phyloP scores from a whole-genome alignment of 495 filamentous ascomycete genomes.

The Podospora pseudocomata region DNA sequence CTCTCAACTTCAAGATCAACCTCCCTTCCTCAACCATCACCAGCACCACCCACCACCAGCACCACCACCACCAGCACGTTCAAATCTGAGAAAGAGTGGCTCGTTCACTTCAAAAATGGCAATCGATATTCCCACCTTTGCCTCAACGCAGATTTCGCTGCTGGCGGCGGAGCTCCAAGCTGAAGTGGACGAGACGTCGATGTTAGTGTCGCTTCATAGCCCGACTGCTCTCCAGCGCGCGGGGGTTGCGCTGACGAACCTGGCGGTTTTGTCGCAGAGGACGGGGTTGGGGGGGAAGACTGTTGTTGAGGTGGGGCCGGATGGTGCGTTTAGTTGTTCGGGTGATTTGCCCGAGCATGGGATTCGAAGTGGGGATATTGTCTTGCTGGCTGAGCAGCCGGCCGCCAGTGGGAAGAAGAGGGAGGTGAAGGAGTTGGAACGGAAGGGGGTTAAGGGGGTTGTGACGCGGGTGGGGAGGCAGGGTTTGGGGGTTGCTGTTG shows the following conservation, averaged over 20 bases:
- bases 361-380: conserved; percentile 82
- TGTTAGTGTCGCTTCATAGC: conserved; percentile 65
- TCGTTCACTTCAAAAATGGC: conserved; percentile 12
- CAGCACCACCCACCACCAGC: background rate
- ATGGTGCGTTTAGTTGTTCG: conserved; percentile 57
- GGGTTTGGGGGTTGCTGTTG: conserved; percentile 68
- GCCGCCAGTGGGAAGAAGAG: conserved; percentile 67
- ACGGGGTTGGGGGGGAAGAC: conserved; percentile 88
- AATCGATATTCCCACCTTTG: conserved; percentile 72
- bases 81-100: too few relatives aligned
- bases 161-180: conserved; percentile 73
- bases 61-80: background rate
- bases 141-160: conserved; percentile 70
- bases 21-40: too few relatives aligned
- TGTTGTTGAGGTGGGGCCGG: conserved; percentile 74
- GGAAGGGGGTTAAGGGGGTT: conserved; percentile 71
- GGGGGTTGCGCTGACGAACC: conserved; percentile 81
- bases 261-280: conserved; percentile 71
- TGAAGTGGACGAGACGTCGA: conserved; percentile 69
- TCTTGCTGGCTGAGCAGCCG: conserved; percentile 72
- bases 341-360: conserved; percentile 71
- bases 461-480: conserved; percentile 64
- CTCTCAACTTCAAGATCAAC: too few relatives aligned
- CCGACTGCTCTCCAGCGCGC: conserved; percentile 75
- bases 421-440: conserved; percentile 61